Evolutionary conservation across 768 basidiomycete genomes (phyloP), one percentile per base, ranked within the genome.

Genomic region (Pleurotus tuoliensis): DNA sequence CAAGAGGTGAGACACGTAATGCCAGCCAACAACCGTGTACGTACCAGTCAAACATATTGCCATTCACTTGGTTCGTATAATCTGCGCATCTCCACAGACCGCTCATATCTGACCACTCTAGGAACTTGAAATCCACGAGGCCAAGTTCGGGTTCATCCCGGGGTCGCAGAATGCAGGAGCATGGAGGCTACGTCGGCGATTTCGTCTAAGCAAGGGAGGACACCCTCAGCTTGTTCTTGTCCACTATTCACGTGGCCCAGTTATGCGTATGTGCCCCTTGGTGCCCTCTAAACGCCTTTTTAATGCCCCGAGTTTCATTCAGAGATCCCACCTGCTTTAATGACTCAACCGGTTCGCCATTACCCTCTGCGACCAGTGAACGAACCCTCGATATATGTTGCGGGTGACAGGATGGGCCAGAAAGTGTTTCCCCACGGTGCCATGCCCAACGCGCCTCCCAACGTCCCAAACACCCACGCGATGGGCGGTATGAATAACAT

Each of bases 51-150:
- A 3, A 4, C 41, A 12, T 0, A 9, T 44, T 44, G 41, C 20
- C 39, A 51, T 48, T 11, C n/a, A n/a, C 12, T 38, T 22, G 6
- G 9, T 25, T 25, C 11, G 24, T 43, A 40, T 13, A 16, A 20
- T 8, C 22, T 34, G n/a, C n/a, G 39, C 52, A 15, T 40, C 40
- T 49, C 46, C 37, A 25, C 40, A 25, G 48, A 41, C 47, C 45
- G 22, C 52, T 51, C 47, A 49, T 59, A 27, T 61, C 24, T 49
- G 41, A 50, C 30, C 24, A 47, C 30, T 45, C 40, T 56, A 91
- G 88, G 91, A 93, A 69, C 76, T 94, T 13, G 92, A 93, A 72
- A 78, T 92, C 1, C 66, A 74, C 55, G 91, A 94, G 68, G 69
- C 80, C 24, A 91, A 88, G 66, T 85, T 71, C 62, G 91, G 92